Base-by-base conservation (phyloP, 805 yeast species). In the Saitoella complicata region DNA sequence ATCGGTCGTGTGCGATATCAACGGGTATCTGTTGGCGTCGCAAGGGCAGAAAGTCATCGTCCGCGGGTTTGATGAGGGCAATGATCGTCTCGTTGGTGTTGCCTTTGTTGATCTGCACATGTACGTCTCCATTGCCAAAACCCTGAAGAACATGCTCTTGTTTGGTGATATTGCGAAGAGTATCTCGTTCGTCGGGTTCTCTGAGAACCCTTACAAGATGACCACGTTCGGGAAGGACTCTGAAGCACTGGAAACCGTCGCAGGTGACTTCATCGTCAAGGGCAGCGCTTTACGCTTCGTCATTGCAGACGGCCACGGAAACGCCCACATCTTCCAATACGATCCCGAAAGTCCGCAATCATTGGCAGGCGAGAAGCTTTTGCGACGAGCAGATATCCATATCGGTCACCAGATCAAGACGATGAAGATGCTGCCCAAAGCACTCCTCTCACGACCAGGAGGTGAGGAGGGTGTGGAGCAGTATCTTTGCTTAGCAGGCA, bases 141-240 rank as follows among this genome's bases (percentile, higher is more conserved):
- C 86, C 51, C 75, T 85, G 58, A 87, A 93, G 37, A 84, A 87
- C 58, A 63, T 88, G 54, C 58, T 88, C n/a, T 54, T 86, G 1
- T 61, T 86, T 11, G 94, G 94, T 12, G 98, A 91, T 60, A 66
- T 83, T 0, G 68, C 76, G 61, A 80, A 82, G 53, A 75, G 86
- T 52, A 68, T 84, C 4, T 76, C 86, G 67, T 67, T 91, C 46
- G 76, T 78, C 31, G 96, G 96, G 1, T 87, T 86, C 62, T 94
- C 86, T 59, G 88, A 93, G 2, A 95, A 88, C 55, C 99, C 99
- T 0, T 87, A 83, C 58, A 66, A 95, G 51, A 76, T 88, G 78
- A 67, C 85, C 11, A 60, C 72, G 46, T 60, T 91, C 43, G 87
- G 94, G 6, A 82, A 80, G 56, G 94, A 87, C 58, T 67, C 73